Conservation (phyloP, 192 early-diverging fungal species). For the Coemansia sp. region DNA sequence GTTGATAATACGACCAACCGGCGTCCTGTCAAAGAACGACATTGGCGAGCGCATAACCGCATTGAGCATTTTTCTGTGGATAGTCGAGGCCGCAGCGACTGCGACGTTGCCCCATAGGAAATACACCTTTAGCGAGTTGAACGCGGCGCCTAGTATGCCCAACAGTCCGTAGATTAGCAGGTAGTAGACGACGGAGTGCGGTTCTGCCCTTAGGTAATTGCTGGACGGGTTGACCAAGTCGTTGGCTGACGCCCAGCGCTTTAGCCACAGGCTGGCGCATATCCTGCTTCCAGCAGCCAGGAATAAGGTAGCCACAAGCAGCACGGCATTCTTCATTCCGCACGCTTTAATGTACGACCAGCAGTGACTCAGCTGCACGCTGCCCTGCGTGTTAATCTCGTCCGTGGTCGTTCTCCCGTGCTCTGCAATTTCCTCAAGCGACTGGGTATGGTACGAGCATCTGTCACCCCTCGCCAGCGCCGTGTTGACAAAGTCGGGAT, state of each 20-base stretch:
- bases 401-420: neutral
- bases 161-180: neutral
- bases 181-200: neutral
- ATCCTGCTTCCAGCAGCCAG: neutral
- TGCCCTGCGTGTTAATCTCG: neutral
- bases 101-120: neutral
- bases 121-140: neutral
- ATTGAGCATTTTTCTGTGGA: conserved; percentile 3
- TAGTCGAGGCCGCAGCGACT: neutral
- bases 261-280: conserved; percentile 1
- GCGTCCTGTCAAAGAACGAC: conserved; percentile 5
- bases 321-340: neutral
- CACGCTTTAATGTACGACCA: neutral
- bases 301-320: neutral
- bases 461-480: neutral
- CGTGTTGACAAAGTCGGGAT: neutral
- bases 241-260: conserved; percentile 8
- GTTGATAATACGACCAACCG: conserved; percentile 2
- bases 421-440: neutral
- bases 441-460: neutral
- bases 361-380: neutral
- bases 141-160: neutral
- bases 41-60: conserved; percentile 6
- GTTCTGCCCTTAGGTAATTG: neutral
- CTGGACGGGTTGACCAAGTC: neutral